Conservation (phyloP, 805 yeast genomes). For the Metschnikowia cerradonensis region DNA sequence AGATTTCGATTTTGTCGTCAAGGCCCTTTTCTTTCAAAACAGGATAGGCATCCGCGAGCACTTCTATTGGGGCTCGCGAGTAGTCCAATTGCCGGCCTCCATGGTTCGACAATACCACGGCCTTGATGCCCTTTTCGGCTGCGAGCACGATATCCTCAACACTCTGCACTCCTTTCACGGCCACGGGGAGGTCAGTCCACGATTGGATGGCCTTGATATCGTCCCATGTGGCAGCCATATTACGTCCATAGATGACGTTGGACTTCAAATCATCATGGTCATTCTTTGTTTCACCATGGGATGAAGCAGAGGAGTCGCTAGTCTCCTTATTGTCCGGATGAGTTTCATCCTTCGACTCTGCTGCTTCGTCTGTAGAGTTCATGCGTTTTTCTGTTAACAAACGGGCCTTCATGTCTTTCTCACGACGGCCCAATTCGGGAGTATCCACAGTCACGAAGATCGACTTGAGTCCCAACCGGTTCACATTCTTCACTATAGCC, state of each 20-base stretch:
- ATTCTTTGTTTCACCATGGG: slow-evolving; percentile 4
- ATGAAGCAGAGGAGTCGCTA: background rate
- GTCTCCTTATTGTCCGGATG: background rate
- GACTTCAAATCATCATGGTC: slow-evolving; percentile 8
- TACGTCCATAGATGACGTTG: slow-evolving; percentile 16
- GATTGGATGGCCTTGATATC: slow-evolving; percentile 34
- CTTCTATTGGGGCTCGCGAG: slow-evolving; percentile 72
- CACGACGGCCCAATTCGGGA: slow-evolving; percentile 70
- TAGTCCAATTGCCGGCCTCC: slow-evolving; percentile 89
- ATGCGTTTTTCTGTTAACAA: slow-evolving; percentile 5
- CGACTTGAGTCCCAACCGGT: slow-evolving; percentile 55
- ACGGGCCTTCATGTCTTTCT: slow-evolving; percentile 45
- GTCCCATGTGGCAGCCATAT: slow-evolving; percentile 33
- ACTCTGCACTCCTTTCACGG: slow-evolving; percentile 65
- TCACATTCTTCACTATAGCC: slow-evolving; percentile 67
- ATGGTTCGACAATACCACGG: slow-evolving; percentile 77
- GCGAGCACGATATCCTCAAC: slow-evolving; percentile 63
- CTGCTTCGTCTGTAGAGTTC: background rate
- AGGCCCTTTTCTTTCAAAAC: slow-evolving; percentile 43
- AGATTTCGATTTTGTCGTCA: slow-evolving; percentile 48
- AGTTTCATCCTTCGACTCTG: background rate
- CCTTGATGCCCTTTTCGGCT: slow-evolving; percentile 53
- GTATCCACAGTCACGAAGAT: slow-evolving; percentile 90
- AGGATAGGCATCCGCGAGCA: slow-evolving; percentile 67
- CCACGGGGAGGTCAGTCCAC: slow-evolving; percentile 39